Evolutionary conservation across 225 moss, liverwort and hornwort species (phyloP).

Genomic region (Sphagnum tenellum): DNA sequence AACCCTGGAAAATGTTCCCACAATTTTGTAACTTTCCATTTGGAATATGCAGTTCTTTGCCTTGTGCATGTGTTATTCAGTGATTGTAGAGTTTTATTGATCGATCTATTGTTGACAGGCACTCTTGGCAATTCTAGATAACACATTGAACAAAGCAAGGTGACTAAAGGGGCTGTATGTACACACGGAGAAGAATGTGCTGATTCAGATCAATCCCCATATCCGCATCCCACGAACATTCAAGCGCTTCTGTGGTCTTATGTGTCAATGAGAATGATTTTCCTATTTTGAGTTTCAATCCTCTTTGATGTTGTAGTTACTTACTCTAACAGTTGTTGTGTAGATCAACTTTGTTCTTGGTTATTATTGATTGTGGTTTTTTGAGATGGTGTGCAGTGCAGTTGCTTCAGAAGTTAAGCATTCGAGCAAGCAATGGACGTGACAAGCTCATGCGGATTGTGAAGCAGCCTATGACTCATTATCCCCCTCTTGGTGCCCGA

Average conservation of each 20-base stretch:
- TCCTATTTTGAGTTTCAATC: not conserved
- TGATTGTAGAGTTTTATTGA: no score
- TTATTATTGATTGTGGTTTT: not conserved
- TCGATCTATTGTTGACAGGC: slow-evolving; percentile 49
- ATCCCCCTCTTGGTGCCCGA: slow-evolving; percentile 82
- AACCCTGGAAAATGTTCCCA: no score
- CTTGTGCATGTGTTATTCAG: no score
- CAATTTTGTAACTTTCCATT: no score
- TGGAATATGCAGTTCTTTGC: no score
- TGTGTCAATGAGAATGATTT: slow-evolving; percentile 48
- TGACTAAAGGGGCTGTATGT: slow-evolving; percentile 76
- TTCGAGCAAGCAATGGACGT: slow-evolving; percentile 84
- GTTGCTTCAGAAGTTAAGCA: slow-evolving; percentile 77
- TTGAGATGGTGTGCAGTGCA: slow-evolving; percentile 48
- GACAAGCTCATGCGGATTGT: slow-evolving; percentile 88
- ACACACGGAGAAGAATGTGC: slow-evolving; percentile 89
- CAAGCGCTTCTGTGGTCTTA: slow-evolving; percentile 94
- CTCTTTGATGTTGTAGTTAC: not conserved
- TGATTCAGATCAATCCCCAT: slow-evolving; percentile 94
- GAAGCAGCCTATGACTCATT: slow-evolving; percentile 92
- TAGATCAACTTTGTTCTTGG: not conserved
- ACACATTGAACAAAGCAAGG: slow-evolving; percentile 93
- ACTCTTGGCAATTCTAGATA: slow-evolving; percentile 86
- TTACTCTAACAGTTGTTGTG: not conserved
- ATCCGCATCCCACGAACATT: slow-evolving; percentile 95